Conservation (phyloP, 2,329 filamentous ascomycete species). For the Aspergillus melleus region DNA sequence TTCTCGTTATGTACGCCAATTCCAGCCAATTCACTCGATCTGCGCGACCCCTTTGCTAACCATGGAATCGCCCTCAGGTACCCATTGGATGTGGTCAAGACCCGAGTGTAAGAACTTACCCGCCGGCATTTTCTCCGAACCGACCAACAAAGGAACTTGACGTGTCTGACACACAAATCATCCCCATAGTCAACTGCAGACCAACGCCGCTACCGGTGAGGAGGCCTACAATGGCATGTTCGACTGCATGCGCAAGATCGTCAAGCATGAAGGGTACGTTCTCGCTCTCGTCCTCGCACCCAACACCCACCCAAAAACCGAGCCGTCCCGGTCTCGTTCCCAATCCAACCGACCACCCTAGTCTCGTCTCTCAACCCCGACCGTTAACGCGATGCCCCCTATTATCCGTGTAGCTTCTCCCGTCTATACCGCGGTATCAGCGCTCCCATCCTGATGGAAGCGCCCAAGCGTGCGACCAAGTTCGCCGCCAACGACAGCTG, state of each 20-base stretch:
- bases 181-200: slow-evolving; percentile 74
- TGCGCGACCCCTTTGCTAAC: not conserved
- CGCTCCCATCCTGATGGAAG: slow-evolving; percentile 97
- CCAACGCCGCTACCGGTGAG: slow-evolving; percentile 67
- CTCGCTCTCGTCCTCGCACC: not conserved
- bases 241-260: slow-evolving; percentile 97
- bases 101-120: slow-evolving; percentile 73
- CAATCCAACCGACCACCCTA: not conserved
- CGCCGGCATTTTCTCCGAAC: slow-evolving; percentile 9
- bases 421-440: slow-evolving; percentile 93
- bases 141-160: not conserved
- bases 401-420: slow-evolving; percentile 63
- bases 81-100: slow-evolving; percentile 97
- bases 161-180: not conserved
- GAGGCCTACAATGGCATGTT: slow-evolving; percentile 96
- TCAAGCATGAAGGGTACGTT: slow-evolving; percentile 86
- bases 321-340: not conserved
- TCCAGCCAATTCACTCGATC: not conserved
- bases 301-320: not conserved
- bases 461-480: slow-evolving; percentile 93
- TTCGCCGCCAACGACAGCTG: slow-evolving; percentile 99
- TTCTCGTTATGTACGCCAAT: slow-evolving; percentile 75
- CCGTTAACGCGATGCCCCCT: not conserved
- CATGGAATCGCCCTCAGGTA: slow-evolving; percentile 64
- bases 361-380: not conserved